These are phyloP conservation scores for Fusarium praegraminearum DNA, from an alignment of 2,329 filamentous ascomycete species.

Conservation along the genomic window DNA sequence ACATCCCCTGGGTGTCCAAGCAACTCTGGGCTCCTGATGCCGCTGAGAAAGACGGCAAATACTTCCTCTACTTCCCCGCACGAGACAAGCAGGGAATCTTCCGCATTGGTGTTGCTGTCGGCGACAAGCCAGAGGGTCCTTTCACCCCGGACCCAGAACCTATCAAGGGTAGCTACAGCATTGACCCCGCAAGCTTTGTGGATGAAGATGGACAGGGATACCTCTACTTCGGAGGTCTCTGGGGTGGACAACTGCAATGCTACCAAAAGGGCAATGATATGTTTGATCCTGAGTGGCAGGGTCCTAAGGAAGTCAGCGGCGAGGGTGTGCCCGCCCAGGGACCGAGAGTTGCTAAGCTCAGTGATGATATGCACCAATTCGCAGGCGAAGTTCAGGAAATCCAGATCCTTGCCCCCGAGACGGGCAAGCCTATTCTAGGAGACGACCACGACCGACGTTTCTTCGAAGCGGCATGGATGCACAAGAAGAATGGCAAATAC, in stretches of 20 bases:
- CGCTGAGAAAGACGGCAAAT: conserved; percentile 74
- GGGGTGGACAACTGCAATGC: conserved; percentile 85
- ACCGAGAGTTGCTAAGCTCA: conserved; percentile 74
- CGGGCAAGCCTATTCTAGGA: conserved; percentile 68
- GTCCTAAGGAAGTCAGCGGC: conserved; percentile 70
- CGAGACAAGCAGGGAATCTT: conserved; percentile 77
- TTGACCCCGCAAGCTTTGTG: conserved; percentile 81
- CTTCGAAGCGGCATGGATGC: conserved; percentile 85
- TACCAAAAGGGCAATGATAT: conserved; percentile 67
- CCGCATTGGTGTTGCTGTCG: conserved; percentile 78
- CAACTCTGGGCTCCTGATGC: conserved; percentile 87
- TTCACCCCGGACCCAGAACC: conserved; percentile 73
- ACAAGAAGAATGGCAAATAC: conserved; percentile 76
- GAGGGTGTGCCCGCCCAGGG: conserved; percentile 68
- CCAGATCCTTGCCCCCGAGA: conserved; percentile 72
- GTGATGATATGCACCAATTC: conserved; percentile 74
- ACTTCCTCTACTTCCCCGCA: conserved; percentile 83
- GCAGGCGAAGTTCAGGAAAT: conserved; percentile 68
- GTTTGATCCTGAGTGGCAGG: conserved; percentile 68
- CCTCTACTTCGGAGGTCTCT: conserved; percentile 80
- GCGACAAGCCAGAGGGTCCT: conserved; percentile 74
- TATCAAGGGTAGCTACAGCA: conserved; percentile 78
- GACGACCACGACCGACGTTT: conserved; percentile 80
- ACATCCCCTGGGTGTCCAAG: conserved; percentile 81
- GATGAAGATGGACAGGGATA: conserved; percentile 62